Conservation (phyloP, 176 grass and related monocot species). For the Musa troglodytarum region DNA sequence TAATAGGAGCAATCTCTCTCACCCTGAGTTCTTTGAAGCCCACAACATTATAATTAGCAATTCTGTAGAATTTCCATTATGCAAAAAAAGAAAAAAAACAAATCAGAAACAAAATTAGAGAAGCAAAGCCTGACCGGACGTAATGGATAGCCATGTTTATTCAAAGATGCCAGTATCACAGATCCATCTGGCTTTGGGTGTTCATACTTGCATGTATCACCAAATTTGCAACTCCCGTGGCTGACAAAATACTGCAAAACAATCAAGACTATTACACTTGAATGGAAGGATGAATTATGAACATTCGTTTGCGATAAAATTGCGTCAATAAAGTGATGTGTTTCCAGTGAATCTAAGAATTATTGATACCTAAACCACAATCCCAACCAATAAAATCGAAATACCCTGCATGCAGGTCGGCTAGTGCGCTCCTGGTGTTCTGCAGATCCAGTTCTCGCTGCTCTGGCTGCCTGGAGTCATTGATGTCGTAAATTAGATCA, state of each 20-base stretch:
- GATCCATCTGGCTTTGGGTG: constrained; percentile 51
- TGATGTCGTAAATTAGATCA: neutral
- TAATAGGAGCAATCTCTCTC: constrained; percentile 86
- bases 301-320: neutral
- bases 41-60: neutral
- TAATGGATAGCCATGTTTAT: constrained; percentile 58
- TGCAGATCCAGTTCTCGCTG: neutral
- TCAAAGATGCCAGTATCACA: constrained; percentile 40
- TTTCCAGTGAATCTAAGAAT: neutral
- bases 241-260: constrained; percentile 66
- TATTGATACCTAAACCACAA: neutral
- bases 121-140: constrained; percentile 35
- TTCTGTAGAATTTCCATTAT: neutral
- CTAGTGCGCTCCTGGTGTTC: neutral
- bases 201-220: constrained; percentile 76
- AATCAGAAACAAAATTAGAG: neutral
- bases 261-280: neutral
- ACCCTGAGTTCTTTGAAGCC: constrained; percentile 37
- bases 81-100: constrained; percentile 4
- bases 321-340: neutral
- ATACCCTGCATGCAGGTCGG: constrained; percentile 8
- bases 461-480: neutral
- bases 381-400: neutral
- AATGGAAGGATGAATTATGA: neutral
- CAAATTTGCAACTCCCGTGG: constrained; percentile 78